Conservation (phyloP, 192 early-diverging fungal genomes). For the Rhizophagus prolifer region DNA sequence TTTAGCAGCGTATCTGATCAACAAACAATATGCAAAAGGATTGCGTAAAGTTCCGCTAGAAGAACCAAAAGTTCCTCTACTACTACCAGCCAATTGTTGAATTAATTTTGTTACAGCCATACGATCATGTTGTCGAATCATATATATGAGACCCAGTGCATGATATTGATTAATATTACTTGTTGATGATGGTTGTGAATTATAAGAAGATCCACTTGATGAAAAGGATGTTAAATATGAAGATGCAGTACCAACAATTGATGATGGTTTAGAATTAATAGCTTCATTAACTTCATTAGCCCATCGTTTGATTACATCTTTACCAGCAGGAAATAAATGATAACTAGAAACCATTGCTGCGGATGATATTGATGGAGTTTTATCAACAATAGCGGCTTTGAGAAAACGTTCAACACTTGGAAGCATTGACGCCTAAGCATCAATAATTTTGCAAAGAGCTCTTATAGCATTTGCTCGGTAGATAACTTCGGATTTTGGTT, state of each 20-base stretch:
- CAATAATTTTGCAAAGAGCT: conserved; percentile 92
- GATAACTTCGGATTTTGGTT: conserved; percentile 86
- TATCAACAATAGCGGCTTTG: conserved; percentile 96
- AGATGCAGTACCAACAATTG: conserved; percentile 48
- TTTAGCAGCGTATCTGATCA: conserved; percentile 90
- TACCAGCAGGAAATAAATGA: conserved; percentile 80
- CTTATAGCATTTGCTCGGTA: conserved; percentile 96
- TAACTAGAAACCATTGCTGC: conserved; percentile 90
- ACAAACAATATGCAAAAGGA: conserved; percentile 86
- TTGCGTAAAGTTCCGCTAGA: conserved; percentile 64
- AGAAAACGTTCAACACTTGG: conserved; percentile 94
- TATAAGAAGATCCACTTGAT: conserved; percentile 40
- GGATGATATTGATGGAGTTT: conserved; percentile 82
- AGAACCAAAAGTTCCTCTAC: conserved; percentile 47
- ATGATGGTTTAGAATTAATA: conserved; percentile 74
- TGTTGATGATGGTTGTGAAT: conserved; percentile 48
- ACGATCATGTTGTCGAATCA: conserved; percentile 93
- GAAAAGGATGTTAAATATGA: conserved; percentile 56
- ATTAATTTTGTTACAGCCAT: conserved; percentile 98
- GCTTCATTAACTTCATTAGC: conserved; percentile 96
- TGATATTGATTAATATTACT: conserved; percentile 97
- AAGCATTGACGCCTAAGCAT: conserved; percentile 89
- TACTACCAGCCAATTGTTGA: conserved; percentile 73
- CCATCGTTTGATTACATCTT: conserved; percentile 96
- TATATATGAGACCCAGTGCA: conserved; percentile 93